phyloP scores from a whole-genome alignment of 495 filamentous ascomycete species.

The Podospora pseudocomata region DNA sequence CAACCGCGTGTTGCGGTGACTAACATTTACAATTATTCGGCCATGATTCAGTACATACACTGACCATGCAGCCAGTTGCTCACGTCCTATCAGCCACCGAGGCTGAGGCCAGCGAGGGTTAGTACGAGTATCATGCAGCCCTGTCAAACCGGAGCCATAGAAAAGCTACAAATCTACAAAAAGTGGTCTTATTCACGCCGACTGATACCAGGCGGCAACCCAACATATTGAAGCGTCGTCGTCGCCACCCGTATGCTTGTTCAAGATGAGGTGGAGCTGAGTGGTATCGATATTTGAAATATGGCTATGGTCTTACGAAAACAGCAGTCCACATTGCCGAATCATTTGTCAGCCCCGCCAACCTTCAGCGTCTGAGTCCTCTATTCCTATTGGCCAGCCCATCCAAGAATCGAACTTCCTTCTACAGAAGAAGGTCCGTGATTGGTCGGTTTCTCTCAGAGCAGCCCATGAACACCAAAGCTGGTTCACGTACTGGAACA shows the following conservation, averaged over 20 bases:
- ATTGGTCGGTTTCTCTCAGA: conserved; percentile 2
- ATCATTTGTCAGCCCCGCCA: conserved; percentile 4
- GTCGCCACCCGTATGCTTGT: neutral
- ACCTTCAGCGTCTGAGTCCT: neutral
- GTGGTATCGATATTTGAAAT: neutral
- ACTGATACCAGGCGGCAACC: neutral
- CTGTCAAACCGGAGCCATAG: neutral
- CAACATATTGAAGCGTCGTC: neutral
- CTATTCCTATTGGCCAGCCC: neutral
- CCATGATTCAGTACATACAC: neutral
- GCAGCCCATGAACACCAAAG: neutral
- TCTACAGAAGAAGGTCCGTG: conserved; percentile 5
- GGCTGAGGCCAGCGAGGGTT: neutral
- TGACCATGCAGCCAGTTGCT: neutral
- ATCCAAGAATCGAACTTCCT: conserved; percentile 5
- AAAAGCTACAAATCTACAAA: neutral
- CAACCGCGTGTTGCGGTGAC: conserved; percentile 11
- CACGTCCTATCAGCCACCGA: neutral
- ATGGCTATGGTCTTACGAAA: neutral
- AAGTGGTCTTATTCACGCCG: neutral
- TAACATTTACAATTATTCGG: conserved; percentile 13
- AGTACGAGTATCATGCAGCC: neutral
- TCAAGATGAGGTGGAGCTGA: neutral
- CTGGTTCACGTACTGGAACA: conserved; percentile 3
- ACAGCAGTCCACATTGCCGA: neutral